phyloP scores from a whole-genome alignment of 441 rosid genomes.

The Mallotus repandus region DNA sequence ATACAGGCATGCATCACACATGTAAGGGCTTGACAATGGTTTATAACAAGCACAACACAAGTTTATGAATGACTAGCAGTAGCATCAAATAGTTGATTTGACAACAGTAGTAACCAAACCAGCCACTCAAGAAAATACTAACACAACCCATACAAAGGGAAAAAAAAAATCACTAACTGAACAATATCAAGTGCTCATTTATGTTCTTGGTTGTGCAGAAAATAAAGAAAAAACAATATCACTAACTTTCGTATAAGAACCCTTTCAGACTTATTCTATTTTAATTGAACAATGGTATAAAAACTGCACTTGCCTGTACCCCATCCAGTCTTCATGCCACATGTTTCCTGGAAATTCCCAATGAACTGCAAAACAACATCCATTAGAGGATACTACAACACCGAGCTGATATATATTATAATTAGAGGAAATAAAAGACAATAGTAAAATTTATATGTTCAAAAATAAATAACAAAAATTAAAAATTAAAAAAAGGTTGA shows the following conservation, averaged over 20 bases:
- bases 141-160: neutral
- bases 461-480: no score
- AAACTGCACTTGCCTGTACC: slow-evolving; percentile 58
- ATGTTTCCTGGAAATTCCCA: slow-evolving; percentile 78
- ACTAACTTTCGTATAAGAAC: neutral
- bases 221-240: no score
- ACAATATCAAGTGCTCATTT: neutral
- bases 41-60: neutral
- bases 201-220: neutral
- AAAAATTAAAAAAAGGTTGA: neutral
- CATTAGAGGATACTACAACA: no score
- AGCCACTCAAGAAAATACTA: neutral
- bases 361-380: slow-evolving; percentile 51
- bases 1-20: no score
- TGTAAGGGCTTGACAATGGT: neutral
- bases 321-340: slow-evolving; percentile 78
- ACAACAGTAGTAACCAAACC: neutral
- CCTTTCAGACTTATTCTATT: neutral
- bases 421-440: no score
- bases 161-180: neutral
- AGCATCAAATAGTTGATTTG: neutral
- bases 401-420: no score
- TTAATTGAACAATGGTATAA: neutral
- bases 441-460: no score
- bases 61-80: neutral